A percentile compares a stretch with the other conserved stretches of the same genome.
Evolutionary conservation across 2,329 filamentous ascomycete species (phyloP).

Genomic region (Aspergillus hiratsukae): DNA sequence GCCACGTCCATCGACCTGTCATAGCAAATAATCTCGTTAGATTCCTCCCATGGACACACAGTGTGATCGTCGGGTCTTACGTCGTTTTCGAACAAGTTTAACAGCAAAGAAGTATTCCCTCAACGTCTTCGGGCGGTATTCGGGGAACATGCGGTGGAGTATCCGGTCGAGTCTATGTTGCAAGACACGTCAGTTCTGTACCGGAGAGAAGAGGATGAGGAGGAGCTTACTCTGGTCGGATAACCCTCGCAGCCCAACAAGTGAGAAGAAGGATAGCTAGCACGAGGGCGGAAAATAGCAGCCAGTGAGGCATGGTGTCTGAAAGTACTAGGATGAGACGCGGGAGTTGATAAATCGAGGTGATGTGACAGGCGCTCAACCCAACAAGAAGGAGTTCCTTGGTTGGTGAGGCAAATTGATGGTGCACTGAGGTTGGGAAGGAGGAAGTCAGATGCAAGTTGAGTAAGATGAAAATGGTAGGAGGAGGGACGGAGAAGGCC

Average conservation of each 20-base stretch:
- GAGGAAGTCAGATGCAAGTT: neutral
- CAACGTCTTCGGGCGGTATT: neutral
- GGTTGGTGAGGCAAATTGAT: neutral
- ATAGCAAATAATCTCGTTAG: neutral
- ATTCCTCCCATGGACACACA: neutral
- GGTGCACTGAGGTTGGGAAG: neutral
- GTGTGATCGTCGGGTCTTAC: neutral
- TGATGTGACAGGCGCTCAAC: neutral
- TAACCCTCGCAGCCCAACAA: neutral
- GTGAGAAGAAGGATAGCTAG: neutral
- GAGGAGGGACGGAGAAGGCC: neutral
- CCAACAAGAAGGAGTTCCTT: too few species aligned
- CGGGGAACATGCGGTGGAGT: neutral
- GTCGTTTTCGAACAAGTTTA: neutral
- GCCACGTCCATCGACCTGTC: neutral
- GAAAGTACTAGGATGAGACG: neutral
- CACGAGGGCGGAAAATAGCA: neutral
- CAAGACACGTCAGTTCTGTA: neutral
- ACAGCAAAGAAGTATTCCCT: neutral
- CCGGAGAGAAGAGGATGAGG: neutral
- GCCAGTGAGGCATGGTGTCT: neutral
- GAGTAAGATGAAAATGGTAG: too few species aligned
- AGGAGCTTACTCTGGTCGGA: neutral
- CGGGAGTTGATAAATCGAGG: neutral
- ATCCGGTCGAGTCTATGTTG: neutral